Evolutionary conservation across 2,329 filamentous ascomycete genomes (phyloP).

Genomic region (Periconia digitata): DNA sequence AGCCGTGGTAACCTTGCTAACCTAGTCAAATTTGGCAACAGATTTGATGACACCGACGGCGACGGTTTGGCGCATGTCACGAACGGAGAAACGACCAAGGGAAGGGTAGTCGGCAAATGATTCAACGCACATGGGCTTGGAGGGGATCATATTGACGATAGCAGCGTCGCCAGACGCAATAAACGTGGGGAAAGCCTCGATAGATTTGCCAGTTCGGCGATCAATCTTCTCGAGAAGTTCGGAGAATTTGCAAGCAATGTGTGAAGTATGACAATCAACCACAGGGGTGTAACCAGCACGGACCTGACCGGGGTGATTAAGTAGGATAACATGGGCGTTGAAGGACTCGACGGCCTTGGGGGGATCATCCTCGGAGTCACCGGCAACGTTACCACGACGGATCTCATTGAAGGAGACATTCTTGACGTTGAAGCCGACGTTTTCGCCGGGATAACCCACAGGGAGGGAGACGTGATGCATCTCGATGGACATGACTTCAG

Average conservation of each 20-base stretch:
- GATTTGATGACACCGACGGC: conserved; percentile 93
- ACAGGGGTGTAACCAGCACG: conserved; percentile 99
- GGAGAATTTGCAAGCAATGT: conserved; percentile 99
- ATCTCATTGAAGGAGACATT: conserved; percentile 99
- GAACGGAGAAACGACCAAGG: conserved; percentile 99
- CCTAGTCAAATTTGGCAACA: conserved; percentile 51
- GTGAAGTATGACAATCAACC: conserved; percentile 99
- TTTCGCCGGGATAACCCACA: conserved; percentile 97
- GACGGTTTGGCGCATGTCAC: conserved; percentile 86
- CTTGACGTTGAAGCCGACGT: conserved; percentile 99
- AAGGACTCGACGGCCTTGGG: conserved; percentile 86
- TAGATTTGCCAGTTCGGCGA: conserved; percentile 98
- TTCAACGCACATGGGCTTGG: conserved; percentile 99
- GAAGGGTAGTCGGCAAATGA: conserved; percentile 99
- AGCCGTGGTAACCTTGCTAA: conserved; percentile 56
- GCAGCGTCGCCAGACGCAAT: conserved; percentile 99
- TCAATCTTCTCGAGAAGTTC: conserved; percentile 99
- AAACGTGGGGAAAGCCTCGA: conserved; percentile 93
- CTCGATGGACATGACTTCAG: conserved; percentile 99
- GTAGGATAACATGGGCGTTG: conserved; percentile 99
- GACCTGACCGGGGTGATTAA: conserved; percentile 99
- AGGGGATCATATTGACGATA: conserved; percentile 99
- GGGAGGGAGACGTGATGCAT: conserved; percentile 99
- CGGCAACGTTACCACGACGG: conserved; percentile 98
- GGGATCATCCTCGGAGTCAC: conserved; percentile 99